Conservation (phyloP, 176 grass and related monocot species). For the Melocanna baccifera region DNA sequence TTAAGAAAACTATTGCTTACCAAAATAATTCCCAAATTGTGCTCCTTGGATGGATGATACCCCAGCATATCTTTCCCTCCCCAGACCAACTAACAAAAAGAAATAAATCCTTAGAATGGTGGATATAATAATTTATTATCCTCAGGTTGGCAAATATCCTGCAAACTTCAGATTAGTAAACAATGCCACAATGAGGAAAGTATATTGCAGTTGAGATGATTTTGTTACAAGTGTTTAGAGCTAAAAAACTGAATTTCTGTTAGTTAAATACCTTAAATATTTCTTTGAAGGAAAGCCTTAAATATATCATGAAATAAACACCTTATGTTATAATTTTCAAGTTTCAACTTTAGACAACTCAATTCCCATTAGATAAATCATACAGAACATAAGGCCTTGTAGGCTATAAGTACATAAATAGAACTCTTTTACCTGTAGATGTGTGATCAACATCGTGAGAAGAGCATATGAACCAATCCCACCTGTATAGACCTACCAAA, state of each 20-base stretch:
- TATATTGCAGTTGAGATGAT: constrained; percentile 7
- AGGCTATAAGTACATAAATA: neutral
- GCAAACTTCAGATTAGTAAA: neutral
- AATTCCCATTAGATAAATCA: neutral
- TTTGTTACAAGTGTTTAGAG: constrained; percentile 1
- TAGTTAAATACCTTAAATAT: neutral
- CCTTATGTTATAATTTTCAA: neutral
- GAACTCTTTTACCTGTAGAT: constrained; percentile 62
- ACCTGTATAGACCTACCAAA: constrained; percentile 86
- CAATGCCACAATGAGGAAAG: neutral
- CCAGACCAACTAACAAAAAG: constrained; percentile 73
- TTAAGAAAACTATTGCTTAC: constrained; percentile 48
- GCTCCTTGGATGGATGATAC: constrained; percentile 52
- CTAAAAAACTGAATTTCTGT: neutral
- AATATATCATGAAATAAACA: neutral
- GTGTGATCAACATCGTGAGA: constrained; percentile 90
- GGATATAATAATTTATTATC: constrained; percentile 1
- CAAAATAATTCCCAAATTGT: constrained; percentile 97
- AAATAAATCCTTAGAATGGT: neutral
- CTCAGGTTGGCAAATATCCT: neutral
- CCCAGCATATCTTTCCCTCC: constrained; percentile 51
- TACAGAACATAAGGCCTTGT: neutral
- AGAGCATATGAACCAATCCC: constrained; percentile 98
- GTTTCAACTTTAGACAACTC: neutral
- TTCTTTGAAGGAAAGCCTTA: neutral